Base-by-base conservation (phyloP, 257 asterid genomes). In the Solanum pinnatisectum region DNA sequence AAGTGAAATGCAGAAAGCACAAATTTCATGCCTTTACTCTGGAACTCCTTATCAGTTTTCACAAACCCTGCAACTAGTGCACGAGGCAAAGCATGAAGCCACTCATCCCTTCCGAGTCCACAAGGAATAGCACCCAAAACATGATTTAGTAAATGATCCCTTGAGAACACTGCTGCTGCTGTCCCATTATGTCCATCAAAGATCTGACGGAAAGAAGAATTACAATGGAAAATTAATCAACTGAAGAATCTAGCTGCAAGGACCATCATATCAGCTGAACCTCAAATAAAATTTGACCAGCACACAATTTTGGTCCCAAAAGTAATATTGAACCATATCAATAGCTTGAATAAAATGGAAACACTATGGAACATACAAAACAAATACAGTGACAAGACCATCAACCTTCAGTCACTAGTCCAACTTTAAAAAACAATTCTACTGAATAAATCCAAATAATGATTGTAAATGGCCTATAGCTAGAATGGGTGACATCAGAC, bases 51-150 rank as follows among this genome's bases (percentile, higher is more conserved):
- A 76, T 96, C 98, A 14, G 98, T 89, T 85, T 96, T 96, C 82
- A 96, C 98, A 90, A 96, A 96, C 13, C 98, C 98, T 8, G 98
- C 96, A 83, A 96, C 98, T 87, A 96, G 92, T 82, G 98, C 98
- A 22, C 98, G 94, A 83, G 98, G 98, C 79, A 96, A 91, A 25
- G 96, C 96, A n/a, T 95, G 96, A 86, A 93, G 92, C 98, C 98
- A 96, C 88, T 96, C 98, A 6, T 96, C 98, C 72, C 94, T 88
- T 20, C 94, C 94, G 52, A 95, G 95, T 9, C 94, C 98, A 67
- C 89, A 84, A 52, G 98, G 98, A 67, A 96, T 93, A 20, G 98
- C 98, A 85, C 91, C 89, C 90, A 95, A 85, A 18, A 96, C 92
- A 77, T 93, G 91, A 87, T 84, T 92, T 65, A 96, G 83, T 65